A percentile compares a stretch with the other conserved stretches of the same genome.
Conservation (phyloP, 129 eudicot species). For the Cynara cardunculus region DNA sequence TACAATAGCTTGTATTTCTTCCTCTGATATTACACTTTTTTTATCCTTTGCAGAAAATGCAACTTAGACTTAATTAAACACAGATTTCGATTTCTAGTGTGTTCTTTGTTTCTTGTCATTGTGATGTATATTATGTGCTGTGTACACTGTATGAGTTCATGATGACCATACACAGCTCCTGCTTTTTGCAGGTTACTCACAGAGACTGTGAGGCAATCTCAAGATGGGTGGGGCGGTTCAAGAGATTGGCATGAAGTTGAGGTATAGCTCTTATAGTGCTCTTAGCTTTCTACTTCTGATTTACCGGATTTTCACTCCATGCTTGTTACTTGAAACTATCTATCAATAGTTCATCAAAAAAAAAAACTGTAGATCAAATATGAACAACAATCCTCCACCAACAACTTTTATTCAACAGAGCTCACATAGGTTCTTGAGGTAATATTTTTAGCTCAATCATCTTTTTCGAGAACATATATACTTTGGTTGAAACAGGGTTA, state of each 20-base stretch:
- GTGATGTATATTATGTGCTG: background rate
- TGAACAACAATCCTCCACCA: background rate
- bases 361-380: background rate
- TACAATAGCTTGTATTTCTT: background rate
- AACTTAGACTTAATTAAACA: background rate
- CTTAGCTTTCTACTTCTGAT: conserved; percentile 6
- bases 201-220: conserved; percentile 64
- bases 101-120: background rate
- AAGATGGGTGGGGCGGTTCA: conserved; percentile 61
- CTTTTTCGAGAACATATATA: background rate
- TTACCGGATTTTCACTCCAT: background rate
- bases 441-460: background rate
- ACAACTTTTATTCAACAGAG: background rate
- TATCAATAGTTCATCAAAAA: background rate
- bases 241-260: conserved; percentile 81
- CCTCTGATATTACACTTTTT: background rate
- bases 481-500: background rate
- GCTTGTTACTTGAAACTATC: conserved; percentile 1
- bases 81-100: background rate
- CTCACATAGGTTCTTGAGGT: background rate
- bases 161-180: background rate
- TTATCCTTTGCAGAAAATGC: background rate
- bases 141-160: background rate
- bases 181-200: conserved; percentile 59
- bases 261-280: conserved; percentile 35